Evolutionary conservation across 1,139 yeast species (phyloP).

Genomic region (Kodamaea plutei): DNA sequence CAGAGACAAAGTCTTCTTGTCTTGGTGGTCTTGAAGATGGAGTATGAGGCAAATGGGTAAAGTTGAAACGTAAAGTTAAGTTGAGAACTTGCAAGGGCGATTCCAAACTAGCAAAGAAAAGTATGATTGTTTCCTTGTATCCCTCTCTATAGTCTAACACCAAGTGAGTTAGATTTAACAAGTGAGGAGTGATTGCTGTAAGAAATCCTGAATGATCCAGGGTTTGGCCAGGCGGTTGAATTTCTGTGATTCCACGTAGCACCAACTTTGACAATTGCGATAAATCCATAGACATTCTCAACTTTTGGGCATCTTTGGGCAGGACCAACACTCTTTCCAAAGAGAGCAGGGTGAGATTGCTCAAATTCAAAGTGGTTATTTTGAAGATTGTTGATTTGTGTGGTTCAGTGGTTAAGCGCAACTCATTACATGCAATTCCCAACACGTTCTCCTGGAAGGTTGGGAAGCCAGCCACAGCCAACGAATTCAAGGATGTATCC

Average conservation of each 20-base stretch:
- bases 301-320: conserved; percentile 20
- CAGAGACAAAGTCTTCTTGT: conserved; percentile 8
- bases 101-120: conserved; percentile 27
- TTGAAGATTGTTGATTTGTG: neutral
- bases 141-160: conserved; percentile 46
- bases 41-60: conserved; percentile 24
- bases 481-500: neutral
- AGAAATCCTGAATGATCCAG: no score
- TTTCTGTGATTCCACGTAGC: conserved; percentile 28
- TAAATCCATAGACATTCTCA: conserved; percentile 21
- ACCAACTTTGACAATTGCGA: conserved; percentile 19
- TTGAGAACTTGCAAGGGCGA: conserved; percentile 32
- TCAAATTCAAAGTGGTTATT: conserved; percentile 2
- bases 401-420: conserved; percentile 1
- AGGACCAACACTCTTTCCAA: conserved; percentile 26
- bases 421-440: conserved; percentile 4
- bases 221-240: conserved; percentile 24
- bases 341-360: conserved; percentile 21
- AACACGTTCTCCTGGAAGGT: conserved; percentile 3
- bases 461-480: conserved; percentile 3
- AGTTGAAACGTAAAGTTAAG: conserved; percentile 39
- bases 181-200: conserved; percentile 19
- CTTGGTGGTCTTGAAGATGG: neutral
- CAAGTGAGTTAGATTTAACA: conserved; percentile 26
- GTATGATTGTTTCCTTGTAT: conserved; percentile 37